Evolutionary conservation across 176 grass and related monocot genomes (phyloP).

Genomic region (sorghum (Sorghum bicolor)): Sorghum_bicolor_NCBIv3 NC_012878.2:58286001-58286500

Average conservation of each 20-base stretch:
- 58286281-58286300: slow-evolving; percentile 4
- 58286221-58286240: not conserved
- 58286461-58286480: not conserved
- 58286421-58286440: slow-evolving; percentile 8
- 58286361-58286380: slow-evolving; percentile 8
- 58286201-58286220: slow-evolving; percentile 32
- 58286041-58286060: slow-evolving; percentile 75
- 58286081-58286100: slow-evolving; percentile 67
- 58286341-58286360: slow-evolving; percentile 29
- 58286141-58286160: not conserved
- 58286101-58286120: slow-evolving; percentile 6
- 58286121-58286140: not conserved
- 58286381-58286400: not conserved
- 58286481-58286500: slow-evolving; percentile 14
- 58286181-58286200: slow-evolving; percentile 8
- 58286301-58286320: slow-evolving; percentile 12
- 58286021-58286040: slow-evolving; percentile 86
- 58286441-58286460: not conserved
- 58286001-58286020: slow-evolving; percentile 85
- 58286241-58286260: not conserved
- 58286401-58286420: slow-evolving; percentile 17
- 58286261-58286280: slow-evolving; percentile 50
- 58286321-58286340: not conserved
- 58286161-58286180: not conserved
- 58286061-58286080: slow-evolving; percentile 61